Base-by-base conservation (phyloP, 352 stramenopile genomes). In the Globisporangium solare region DNA sequence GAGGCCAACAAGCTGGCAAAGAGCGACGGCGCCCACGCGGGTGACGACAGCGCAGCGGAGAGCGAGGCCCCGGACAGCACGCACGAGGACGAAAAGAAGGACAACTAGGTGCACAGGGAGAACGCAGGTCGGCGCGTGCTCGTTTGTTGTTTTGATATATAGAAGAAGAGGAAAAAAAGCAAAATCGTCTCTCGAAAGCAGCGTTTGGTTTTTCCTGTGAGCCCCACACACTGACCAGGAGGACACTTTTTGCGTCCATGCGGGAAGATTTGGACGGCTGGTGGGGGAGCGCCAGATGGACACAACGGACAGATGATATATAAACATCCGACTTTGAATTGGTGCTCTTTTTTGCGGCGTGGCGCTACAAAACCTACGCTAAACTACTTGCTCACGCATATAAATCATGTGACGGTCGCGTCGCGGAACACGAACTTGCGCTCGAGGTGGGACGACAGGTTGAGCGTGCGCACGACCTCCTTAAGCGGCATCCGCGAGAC, bases 381-480 rank as follows among this genome's bases (percentile, higher is more conserved):
- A 27, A 27, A 27, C 24, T 27, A 27, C 39, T n/a, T 43, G 17
- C 39, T 43, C n/a, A n/a, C 39, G 4, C 39, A 43, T 43, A 43
- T 43, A 43, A 43, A 43, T 43, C 39, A 43, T 43, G 27, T 43
- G 13, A 43, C 39, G 39, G 12, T 15, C 18, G 41, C 13, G 61
- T 88, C 79, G 32, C 73, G 71, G 61, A 92, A 92, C 40, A 86
- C 74, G 66, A 92, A 92, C 47, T 83, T 68, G 31, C 78, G 76
- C 56, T 86, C 77, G 35, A 86, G 67, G 51, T 88, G 81, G 32
- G 76, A 83, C 52, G 79, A 90, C 45, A 86, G 51, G 57, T 88
- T 88, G 52, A 94, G 70, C 41, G 79, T 82, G 21, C 71, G 77
- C 52, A 88, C 71, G 14, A 92, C 82, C 43, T 94, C 79, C 45